Evolutionary conservation across 2,329 filamentous ascomycete genomes (phyloP), one percentile per base, ranked within the genome.

Genomic region (Diaporthe longicolla): DNA sequence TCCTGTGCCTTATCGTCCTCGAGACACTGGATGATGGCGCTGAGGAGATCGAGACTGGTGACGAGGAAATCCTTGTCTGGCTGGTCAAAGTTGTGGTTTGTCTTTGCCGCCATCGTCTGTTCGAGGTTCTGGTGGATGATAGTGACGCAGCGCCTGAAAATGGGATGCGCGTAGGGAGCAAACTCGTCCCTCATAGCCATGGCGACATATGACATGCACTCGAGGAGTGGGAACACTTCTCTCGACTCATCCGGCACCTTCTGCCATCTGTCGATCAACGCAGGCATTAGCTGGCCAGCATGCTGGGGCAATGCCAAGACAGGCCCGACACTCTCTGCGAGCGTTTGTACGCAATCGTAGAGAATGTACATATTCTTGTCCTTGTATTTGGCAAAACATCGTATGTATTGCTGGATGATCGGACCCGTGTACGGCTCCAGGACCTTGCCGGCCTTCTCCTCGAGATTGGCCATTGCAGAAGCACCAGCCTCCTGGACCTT

Each of bases 301-400:
- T 98, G 89, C 70, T 95, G 90, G 9, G 93, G 93, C 75, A 91
- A 89, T n/a, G 95, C 93, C 77, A 99, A 87, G 45, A 93, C 91
- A 9, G 93, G 91, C 15, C 95, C 95, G 71, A 98, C 93, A 80
- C 95, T 93, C 83, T 99, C 97, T 4, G 97, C 97, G 73, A 99
- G 87, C 0, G 97, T 99, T 85, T 99, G 97, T 45, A 99, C 94
- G 82, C 97, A 98, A 84, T 99, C 97, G 85, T 99, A 99, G 45
- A 99, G 90, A 71, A 98, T 97, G 85, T 97, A 98, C 91, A 98
- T 98, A 85, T 99, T 99, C 80, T 95, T 93, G 83, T 98, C 96
- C 88, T 99, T 98, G 90, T 98, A 99, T 84, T 94, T 95, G 70
- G 88, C 90, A 84, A 99, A 99, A 83, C 97, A 99, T 75, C 90